A percentile compares a stretch with the other conserved stretches of the same genome.
Evolutionary conservation across 2,329 filamentous ascomycete genomes (phyloP).

Genomic region (Colletotrichum siamense): DNA sequence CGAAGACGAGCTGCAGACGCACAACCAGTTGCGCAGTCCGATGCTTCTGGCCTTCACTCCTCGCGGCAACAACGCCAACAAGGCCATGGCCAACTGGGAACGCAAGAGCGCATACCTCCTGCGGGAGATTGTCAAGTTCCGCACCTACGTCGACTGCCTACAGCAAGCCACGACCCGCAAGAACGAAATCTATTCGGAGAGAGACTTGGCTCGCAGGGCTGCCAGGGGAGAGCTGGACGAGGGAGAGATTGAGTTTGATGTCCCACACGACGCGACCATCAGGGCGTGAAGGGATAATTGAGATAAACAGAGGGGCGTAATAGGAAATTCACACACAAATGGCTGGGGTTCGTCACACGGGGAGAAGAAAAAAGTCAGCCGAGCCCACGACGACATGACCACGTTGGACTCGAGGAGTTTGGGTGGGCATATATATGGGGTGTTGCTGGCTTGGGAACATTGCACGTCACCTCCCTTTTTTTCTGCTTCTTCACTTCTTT

Average conservation of each 20-base stretch:
- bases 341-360: neutral
- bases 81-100: conserved; percentile 97
- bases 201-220: conserved; percentile 56
- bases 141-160: conserved; percentile 90
- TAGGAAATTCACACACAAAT: neutral
- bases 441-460: neutral
- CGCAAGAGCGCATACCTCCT: conserved; percentile 91
- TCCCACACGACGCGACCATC: conserved; percentile 40
- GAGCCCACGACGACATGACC: conserved; percentile 15
- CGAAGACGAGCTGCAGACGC: conserved; percentile 82
- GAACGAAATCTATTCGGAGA: conserved; percentile 71
- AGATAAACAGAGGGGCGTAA: conserved; percentile 13
- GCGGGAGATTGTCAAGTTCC: conserved; percentile 94
- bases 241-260: conserved; percentile 39
- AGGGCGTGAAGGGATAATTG: conserved; percentile 3
- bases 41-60: conserved; percentile 92
- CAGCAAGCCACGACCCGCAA: conserved; percentile 73
- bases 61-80: conserved; percentile 78
- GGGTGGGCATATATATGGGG: neutral
- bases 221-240: conserved; percentile 52
- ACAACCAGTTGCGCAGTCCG: conserved; percentile 86
- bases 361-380: neutral
- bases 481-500: neutral
- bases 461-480: neutral
- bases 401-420: conserved; percentile 6